Base-by-base conservation (phyloP, 2,329 filamentous ascomycete species). In the Trichoderma harzianum region DNA sequence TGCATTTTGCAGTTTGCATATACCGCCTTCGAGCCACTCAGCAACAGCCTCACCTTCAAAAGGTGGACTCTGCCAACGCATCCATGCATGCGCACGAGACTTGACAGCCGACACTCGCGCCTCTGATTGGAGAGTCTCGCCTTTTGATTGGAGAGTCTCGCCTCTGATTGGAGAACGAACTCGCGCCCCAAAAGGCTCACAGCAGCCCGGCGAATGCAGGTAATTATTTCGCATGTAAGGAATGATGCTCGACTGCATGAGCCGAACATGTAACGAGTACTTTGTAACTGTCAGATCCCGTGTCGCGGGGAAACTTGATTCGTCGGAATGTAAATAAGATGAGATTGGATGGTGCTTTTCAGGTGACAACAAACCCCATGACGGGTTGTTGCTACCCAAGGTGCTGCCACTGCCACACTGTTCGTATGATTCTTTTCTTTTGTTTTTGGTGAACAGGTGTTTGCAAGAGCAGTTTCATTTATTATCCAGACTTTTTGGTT, bases 41-140 rank as follows among this genome's bases (percentile, higher is more conserved):
- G 32, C 51, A n/a, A 6, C 16, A n/a, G 28, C 18, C 63, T 39
- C 51, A 28, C 16, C 26, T n/a, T 12, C 43, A 16, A 60, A 47
- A 32, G 36, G 66, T 61, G 39, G 66, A 30, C 39, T 34, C 34
- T 69, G 66, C 66, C 66, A 69, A n/a, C 66, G 66, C 66, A 69
- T 62, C 39, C 66, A 69, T 61, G 66, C 66, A 62, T 61, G 66
- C 66, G 43, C 39, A 67, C 64, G 64, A 67, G 64, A 57, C 64
- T n/a, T 55, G 51, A 55, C 47, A 39, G 47, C 24, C 61, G 64
- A 28, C 21, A 28, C 6, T 14, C 16, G 30, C 47, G 47, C 64
- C 14, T 34, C 64, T 67, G 64, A 67, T 67, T 67, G 32, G 64
- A 36, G 34, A 36, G 34, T 36, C 34, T 1, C 14, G 14, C 14